Base-by-base conservation (phyloP, 495 filamentous ascomycete genomes). In the Neurospora sp. region DNA sequence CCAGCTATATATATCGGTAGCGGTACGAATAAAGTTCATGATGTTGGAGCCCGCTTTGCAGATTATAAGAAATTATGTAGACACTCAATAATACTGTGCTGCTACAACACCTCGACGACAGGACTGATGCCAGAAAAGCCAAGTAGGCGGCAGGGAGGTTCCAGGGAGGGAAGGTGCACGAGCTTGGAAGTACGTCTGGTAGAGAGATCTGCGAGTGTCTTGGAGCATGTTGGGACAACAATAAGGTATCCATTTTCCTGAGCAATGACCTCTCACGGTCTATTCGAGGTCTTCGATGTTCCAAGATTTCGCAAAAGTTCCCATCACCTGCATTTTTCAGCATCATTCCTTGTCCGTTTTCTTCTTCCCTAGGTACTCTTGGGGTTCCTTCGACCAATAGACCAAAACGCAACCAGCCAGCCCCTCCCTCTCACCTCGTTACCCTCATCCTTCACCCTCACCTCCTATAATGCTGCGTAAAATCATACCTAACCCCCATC, bases 401-500 rank as follows among this genome's bases (percentile, higher is more conserved):
- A 20, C 44, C 3, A 22, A 20, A 42, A 17, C 14, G 14, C 40
- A 17, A 20, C 44, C 44, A 20, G 17, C 44, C 44, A 20, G 17
- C 16, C 27, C 6, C 42, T n/a, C n/a, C 16, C 39, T 40, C 9
- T 9, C 39, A 40, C 39, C 40, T 35, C 31, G 4, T 41, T 5
- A 41, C 12, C 40, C 14, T 35, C 31, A 9, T 7, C 40, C 4
- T 17, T 42, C 40, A 42, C 4, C 44, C 17, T 20, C 44, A 48
- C 22, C 48, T 0, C 20, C 10, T 79, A 61, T 83, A 85, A 73
- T 85, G 82, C 74, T 82, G 79, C 22, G 80, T 84, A 70, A 85
- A 84, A 69, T 85, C 83, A 72, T 85, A 83, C 4, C 78, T 44
- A 72, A 85, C 76, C 16, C 68, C 73, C 69, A 80, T 79, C 31